Evolutionary conservation across 2,329 filamentous ascomycete genomes (phyloP), one percentile per base, ranked within the genome.

Genomic region (Talaromyces pinophilus): DNA sequence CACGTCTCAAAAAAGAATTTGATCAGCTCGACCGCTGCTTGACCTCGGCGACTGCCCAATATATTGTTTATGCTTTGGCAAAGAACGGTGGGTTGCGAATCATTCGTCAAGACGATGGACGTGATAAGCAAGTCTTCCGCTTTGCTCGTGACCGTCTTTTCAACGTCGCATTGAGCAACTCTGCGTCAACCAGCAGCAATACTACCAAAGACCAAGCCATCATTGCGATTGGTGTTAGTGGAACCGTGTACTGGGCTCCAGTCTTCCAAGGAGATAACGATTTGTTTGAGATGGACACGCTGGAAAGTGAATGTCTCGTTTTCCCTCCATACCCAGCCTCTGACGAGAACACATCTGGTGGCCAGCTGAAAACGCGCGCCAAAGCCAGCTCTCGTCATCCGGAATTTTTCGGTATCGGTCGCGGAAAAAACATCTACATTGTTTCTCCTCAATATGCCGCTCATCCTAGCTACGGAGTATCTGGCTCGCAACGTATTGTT

Each of bases 21-120:
- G 95, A 99, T 75, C 95, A 98, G 80, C 90, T 97, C 69, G 95
- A 99, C 76, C 91, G 96, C 70, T 96, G 93, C 69, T 85, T 99
- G 38, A 94, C 94, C 60, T 91, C 93, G 5, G 93, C 94, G 19
- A 94, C 92, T 30, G 89, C 92, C 74, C 90, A 90, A 67, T 97
- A 95, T 81, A 98, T 99, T 79, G 90, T 92, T 5, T 99, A 98
- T 74, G 93, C 92, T 52, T 92, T 97, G 83, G 92, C 92, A 52
- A 97, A 96, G 82, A 92, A 93, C 70, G 93, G 93, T 61, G 95
- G 95, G 59, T 87, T 99, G 73, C 89, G 94, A 65, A 90, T 99
- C 66, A 97, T 99, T 75, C 88, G 92, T 69, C 95, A 99, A 80
- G 92, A 96, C 71, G 93, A 96, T 74, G 95, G 95, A 67, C 90